Evolutionary conservation across 305 asterid genomes (phyloP), one percentile per base, ranked within the genome.

Genomic region (Fraxinus albicans): DNA sequence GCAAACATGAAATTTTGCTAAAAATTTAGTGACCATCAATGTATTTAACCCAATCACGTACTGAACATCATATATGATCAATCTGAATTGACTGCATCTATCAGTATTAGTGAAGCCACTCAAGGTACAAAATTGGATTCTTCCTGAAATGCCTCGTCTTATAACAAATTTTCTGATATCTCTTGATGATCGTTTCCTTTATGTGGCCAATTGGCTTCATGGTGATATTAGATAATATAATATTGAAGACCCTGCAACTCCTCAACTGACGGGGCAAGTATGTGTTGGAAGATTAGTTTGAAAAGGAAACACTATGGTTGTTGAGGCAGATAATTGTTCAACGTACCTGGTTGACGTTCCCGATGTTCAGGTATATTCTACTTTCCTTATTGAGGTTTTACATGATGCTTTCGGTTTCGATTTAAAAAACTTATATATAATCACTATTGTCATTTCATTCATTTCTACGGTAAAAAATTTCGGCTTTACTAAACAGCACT

Each of bases 121-220:
- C 78, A 94, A 92, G 91, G 99, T 96, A 88, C 94, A 89, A 70
- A 96, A 96, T 78, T 94, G 98, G 99, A 93, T 96, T 84, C 98
- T 94, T 34, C 98, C 98, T 0, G 98, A 93, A 86, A 92, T 96
- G 98, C 99, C 99, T 0, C 97, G 99, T 33, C 97, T 96, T 70
- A 94, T 94, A 63, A 96, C 98, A 0, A 98, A 96, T 85, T 96
- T 96, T 80, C 87, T 96, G 77, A 92, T 96, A 17, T 94, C 99
- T 72, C 98, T 96, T 4, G 97, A 96, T 82, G 99, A 94, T 76
- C 97, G 94, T 40, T 96, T 91, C 83, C 90, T 96, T 12, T 96
- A 96, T 89, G 84, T 94, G 79, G 89, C 98, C 19, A 96, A 96
- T 86, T 94, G 98, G 98, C 98, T 96, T 74, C 99, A 94, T 40